Base-by-base conservation (phyloP, 495 filamentous ascomycete species). In the Podospora pseudopauciseta region DNA sequence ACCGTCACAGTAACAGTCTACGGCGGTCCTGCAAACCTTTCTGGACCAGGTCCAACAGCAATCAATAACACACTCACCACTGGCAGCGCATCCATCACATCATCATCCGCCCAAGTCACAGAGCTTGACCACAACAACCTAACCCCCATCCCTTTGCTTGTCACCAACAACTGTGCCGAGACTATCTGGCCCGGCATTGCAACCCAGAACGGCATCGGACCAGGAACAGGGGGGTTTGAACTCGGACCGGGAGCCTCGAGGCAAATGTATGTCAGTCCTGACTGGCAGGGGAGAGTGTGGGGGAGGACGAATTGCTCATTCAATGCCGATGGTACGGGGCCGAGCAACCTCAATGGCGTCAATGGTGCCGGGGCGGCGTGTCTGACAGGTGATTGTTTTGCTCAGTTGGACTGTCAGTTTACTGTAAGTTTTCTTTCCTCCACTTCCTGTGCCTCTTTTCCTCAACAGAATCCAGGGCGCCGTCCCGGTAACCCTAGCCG, bases 261-360 rank as follows among this genome's bases (percentile, higher is more conserved):
- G 63, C 78, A 79, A 57, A 76, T 91, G 58, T 86, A 77, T 20
- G 89, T 94, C 58, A 82, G 83, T 62, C 79, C 80, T 26, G 85
- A 91, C 70, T 94, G 91, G 92, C 86, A 90, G 70, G 91, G 91
- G 5, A 86, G 92, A 55, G 80, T 94, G 16, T 94, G 91, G 91
- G 91, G 88, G 20, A 80, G 91, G 63, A 93, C 91, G 26, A 94
- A 94, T 76, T 94, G 91, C 80, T 91, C 84, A 56, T 91, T 91
- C 74, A 86, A 86, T 74, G 76, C 76, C 26, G 82, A 81, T 26
- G 88, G 87, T 4, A 86, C 80, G 44, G 85, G 79, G 18, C 81
- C 86, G 30, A 76, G 71, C 55, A 80, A 81, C 68, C 81, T 81
- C 30, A 77, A 74, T 26, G 83, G 83, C 63, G 75, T 91, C 68